Percentiles rank a stretch among this genome's conserved stretches.
phyloP scores from a whole-genome alignment of 176 grass and related monocot genomes.

The Aegilops bicornis region DNA sequence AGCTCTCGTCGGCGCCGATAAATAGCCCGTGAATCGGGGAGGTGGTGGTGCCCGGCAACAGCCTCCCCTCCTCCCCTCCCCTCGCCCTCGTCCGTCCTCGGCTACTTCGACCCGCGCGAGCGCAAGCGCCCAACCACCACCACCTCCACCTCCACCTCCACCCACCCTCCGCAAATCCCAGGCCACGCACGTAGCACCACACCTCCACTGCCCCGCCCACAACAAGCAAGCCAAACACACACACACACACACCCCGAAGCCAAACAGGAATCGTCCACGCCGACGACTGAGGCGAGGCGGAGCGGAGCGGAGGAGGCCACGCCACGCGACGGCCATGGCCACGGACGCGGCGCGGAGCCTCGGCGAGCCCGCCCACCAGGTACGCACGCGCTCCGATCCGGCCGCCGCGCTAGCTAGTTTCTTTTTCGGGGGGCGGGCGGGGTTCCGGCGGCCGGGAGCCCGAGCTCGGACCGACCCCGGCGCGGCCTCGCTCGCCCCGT shows the following conservation, averaged over 20 bases:
- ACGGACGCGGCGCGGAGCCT: background rate
- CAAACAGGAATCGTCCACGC: background rate
- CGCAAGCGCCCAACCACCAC: conserved; percentile 5
- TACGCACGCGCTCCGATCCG: background rate
- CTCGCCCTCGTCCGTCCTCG: background rate
- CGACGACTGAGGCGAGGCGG: too few species aligned
- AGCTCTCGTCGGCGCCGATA: background rate
- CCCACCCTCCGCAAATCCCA: conserved; percentile 15
- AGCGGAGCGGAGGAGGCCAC: background rate
- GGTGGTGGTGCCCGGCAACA: conserved; percentile 12
- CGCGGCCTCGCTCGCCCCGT: background rate
- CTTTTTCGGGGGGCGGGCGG: background rate
- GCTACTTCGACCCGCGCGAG: background rate
- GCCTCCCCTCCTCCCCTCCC: background rate
- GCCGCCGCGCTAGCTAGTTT: background rate
- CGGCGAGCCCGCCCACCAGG: conserved; percentile 50
- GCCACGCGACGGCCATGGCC: too few species aligned
- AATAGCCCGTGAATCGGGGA: conserved; percentile 28
- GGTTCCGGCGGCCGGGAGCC: background rate
- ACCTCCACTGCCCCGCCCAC: background rate
- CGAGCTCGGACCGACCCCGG: background rate
- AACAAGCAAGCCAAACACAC: background rate
- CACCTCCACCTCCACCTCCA: conserved; percentile 10
- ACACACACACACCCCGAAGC: too few species aligned
- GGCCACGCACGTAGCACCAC: background rate